These are phyloP conservation scores for Fusarium buharicum DNA, from an alignment of 2,329 filamentous ascomycete species.

Conservation along the genomic window DNA sequence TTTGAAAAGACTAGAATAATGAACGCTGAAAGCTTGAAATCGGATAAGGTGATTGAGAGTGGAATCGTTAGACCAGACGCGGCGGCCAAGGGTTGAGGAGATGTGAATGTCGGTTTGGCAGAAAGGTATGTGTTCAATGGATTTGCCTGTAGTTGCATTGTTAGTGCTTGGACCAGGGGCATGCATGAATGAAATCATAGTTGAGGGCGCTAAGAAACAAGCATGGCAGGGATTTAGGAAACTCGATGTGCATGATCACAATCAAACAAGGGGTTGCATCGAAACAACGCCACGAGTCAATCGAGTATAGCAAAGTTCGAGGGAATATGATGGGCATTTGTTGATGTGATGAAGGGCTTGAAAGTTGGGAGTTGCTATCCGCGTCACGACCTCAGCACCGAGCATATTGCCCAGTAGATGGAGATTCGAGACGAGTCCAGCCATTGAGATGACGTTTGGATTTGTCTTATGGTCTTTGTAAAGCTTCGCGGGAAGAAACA, in stretches of 20 bases:
- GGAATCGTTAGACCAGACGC: constrained; percentile 94
- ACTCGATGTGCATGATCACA: constrained; percentile 27
- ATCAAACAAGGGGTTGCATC: constrained; percentile 23
- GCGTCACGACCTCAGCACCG: constrained; percentile 4
- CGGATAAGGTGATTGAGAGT: constrained; percentile 94
- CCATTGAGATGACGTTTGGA: background rate
- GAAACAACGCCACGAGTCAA: constrained; percentile 18
- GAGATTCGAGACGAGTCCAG: background rate
- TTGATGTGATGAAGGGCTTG: constrained; percentile 13
- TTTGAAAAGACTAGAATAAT: constrained; percentile 98
- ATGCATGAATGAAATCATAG: constrained; percentile 38
- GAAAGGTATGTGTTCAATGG: constrained; percentile 95
- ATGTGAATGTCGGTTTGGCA: constrained; percentile 91
- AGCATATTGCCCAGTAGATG: background rate
- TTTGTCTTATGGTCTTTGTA: background rate
- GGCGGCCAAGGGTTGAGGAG: constrained; percentile 89
- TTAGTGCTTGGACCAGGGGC: constrained; percentile 55
- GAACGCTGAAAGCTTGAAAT: constrained; percentile 95
- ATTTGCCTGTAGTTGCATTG: constrained; percentile 74
- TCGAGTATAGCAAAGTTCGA: constrained; percentile 1
- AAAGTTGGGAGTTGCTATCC: constrained; percentile 10
- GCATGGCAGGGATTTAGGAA: constrained; percentile 9
- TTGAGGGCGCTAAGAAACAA: constrained; percentile 22
- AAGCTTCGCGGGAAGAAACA: constrained; percentile 7
- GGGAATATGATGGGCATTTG: constrained; percentile 3